These are phyloP conservation scores for Cordyceps militaris DNA, from an alignment of 2,329 filamentous ascomycete genomes.

Conservation along the genomic window DNA sequence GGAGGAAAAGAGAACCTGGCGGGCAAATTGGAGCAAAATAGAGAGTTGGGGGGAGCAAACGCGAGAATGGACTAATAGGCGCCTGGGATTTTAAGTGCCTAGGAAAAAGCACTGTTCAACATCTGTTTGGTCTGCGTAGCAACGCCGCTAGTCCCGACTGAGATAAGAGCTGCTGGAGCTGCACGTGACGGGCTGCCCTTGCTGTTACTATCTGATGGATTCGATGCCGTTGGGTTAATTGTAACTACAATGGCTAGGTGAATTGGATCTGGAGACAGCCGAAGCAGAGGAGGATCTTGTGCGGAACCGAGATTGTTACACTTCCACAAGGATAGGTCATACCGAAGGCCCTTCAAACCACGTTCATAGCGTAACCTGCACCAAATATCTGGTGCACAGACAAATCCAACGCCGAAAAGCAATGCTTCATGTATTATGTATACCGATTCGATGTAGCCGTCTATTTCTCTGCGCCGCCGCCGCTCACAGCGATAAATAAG, in stretches of 20 bases:
- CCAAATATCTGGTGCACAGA: neutral
- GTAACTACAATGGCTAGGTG: no score
- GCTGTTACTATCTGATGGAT: neutral
- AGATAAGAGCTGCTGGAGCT: conserved; percentile 3
- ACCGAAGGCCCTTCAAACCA: no score
- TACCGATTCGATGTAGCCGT: conserved; percentile 15
- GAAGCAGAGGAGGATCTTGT: no score
- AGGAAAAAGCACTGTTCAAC: conserved; percentile 1
- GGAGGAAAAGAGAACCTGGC: neutral
- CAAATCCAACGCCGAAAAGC: neutral
- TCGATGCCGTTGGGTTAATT: neutral
- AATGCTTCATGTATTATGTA: neutral
- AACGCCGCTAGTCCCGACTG: conserved; percentile 23
- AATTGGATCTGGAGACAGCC: no score
- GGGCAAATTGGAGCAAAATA: neutral
- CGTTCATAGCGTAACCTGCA: neutral
- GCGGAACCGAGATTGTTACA: neutral
- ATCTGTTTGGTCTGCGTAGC: conserved; percentile 20
- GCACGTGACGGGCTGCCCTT: conserved; percentile 6
- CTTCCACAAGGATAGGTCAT: neutral
- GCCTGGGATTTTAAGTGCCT: conserved; percentile 6
- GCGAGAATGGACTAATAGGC: neutral
- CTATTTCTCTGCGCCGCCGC: conserved; percentile 49
- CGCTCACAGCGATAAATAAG: conserved; percentile 45
- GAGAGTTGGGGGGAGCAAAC: conserved; percentile 4